A percentile compares a stretch with the other conserved stretches of the same genome.
These are phyloP conservation scores for Boletus eberwhitei DNA, from an alignment of 768 basidiomycete genomes.

Conservation along the genomic window DNA sequence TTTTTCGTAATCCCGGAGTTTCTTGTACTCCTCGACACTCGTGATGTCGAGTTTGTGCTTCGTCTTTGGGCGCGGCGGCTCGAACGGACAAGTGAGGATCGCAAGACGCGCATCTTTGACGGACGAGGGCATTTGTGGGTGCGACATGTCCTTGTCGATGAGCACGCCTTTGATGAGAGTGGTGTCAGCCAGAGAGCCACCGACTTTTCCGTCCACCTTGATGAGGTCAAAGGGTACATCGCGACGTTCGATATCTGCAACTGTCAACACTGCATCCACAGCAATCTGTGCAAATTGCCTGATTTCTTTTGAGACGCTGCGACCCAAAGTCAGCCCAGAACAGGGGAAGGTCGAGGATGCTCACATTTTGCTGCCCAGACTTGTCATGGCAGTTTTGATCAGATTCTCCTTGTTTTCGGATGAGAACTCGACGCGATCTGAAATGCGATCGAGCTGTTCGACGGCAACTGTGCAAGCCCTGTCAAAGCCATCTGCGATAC, in stretches of 20 bases:
- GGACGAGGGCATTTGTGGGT: slow-evolving; percentile 92
- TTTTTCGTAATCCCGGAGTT: slow-evolving; percentile 91
- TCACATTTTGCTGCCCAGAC: slow-evolving; percentile 97
- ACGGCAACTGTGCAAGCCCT: slow-evolving; percentile 89
- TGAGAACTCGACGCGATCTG: slow-evolving; percentile 86
- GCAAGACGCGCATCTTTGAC: slow-evolving; percentile 90
- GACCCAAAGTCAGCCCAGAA: slow-evolving; percentile 1
- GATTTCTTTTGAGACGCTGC: slow-evolving; percentile 95
- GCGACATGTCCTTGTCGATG: slow-evolving; percentile 99
- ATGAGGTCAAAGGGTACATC: slow-evolving; percentile 98
- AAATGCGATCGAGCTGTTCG: slow-evolving; percentile 84
- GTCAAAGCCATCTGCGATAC: slow-evolving; percentile 99
- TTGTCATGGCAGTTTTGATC: slow-evolving; percentile 92
- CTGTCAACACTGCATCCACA: slow-evolving; percentile 92
- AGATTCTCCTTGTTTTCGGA: slow-evolving; percentile 80
- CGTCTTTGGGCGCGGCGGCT: slow-evolving; percentile 97
- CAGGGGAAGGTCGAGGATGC: neutral
- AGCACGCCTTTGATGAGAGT: slow-evolving; percentile 95
- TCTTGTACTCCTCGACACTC: slow-evolving; percentile 94
- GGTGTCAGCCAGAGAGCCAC: slow-evolving; percentile 94
- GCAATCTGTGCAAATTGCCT: slow-evolving; percentile 96
- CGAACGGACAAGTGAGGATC: slow-evolving; percentile 98
- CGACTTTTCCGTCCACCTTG: slow-evolving; percentile 99
- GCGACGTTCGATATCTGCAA: slow-evolving; percentile 90
- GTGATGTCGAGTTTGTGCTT: slow-evolving; percentile 99